Evolutionary conservation across 169 alveolate genomes (phyloP), one percentile per base, ranked within the genome.

Genomic region (Plasmodium cynomolgi): DNA sequence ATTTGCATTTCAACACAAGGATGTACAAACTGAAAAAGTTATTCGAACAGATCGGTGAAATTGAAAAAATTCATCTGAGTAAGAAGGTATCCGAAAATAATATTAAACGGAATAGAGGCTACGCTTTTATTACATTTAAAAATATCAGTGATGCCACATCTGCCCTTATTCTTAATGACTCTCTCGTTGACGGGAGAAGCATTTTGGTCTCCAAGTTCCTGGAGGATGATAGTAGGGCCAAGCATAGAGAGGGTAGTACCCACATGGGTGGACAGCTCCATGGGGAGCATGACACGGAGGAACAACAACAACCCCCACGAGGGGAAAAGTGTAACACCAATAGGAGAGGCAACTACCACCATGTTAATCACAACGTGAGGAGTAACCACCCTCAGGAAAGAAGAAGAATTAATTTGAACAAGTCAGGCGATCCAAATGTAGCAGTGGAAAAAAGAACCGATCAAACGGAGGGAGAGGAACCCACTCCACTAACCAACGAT

Each of bases 91-190:
- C 96, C 3, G 88, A 85, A 54, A 92, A 95, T 13, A 83, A 90
- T 54, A 71, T 79, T 9, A 94, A 94, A 39, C 62, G 93, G 75
- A 93, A 95, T 41, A 95, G 84, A 56, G 97, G 97, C 3, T 95
- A 74, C 68, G 97, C 95, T 15, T 95, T 77, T 62, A 81, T 95
- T 11, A 84, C 91, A 11, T 95, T 95, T 91, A 85, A 81, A 29
- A 84, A 95, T 80, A 71, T 58, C 6, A 47, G 80, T 50, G 92
- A 62, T 62, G 96, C 96, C n/a, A 80, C 92, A 20, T 79, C 95
- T 11, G 73, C 95, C 7, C 47, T 95, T 29, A 82, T 92, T 20
- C 56, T 91, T 29, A 77, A 93, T 34, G 80, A 95, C 39, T 41
- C 92, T 7, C 37, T 84, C 71, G 26, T 95, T 20, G 94, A 95